Evolutionary conservation across 73 alveolate species (phyloP), one percentile per base, ranked within the genome.

Genomic region (Paramecium biaurelia): DNA sequence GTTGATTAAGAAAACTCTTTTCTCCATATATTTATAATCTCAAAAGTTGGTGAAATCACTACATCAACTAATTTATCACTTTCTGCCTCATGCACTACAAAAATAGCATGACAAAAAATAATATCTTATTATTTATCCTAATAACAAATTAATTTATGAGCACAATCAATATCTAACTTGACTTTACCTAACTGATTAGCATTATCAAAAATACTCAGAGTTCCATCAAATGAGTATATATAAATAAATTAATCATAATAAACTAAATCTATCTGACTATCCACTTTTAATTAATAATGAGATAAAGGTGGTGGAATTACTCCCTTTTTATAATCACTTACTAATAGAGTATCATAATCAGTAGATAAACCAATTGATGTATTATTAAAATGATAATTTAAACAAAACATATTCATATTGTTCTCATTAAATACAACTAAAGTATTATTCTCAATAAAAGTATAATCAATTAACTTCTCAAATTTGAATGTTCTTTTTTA

Each of bases 241-340:
- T 42, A 76, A 11, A 76, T 7, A 5, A 41, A 76, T 42, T 76
- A 28, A 18, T 76, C 30, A 45, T 8, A 35, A 21, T 76, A 76
- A 2, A 76, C 53, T 76, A 76, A 76, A n/a, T 76, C 43, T 41
- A 76, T 76, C 41, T 38, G 21, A 41, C 43, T 21, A n/a, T 76
- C 72, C 14, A 79, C 72, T 8, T 41, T 20, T 82, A 92, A 58
- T 57, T 76, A 41, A 57, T 76, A 38, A 49, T 92, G 85, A 45
- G 32, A 84, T 92, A 92, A 41, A 23, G 96, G 96, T 41, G 96
- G 96, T 43, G 96, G 94, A 74, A 92, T 49, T 1, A 92, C 47
- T 11, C 89, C 93, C 38, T 89, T 63, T 30, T 85, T 86, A 38
- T 85, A 92, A 76, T 86, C 85, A 11, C 94, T 92, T 3, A 89